Percentiles rank a stretch among this genome's conserved stretches.
Evolutionary conservation across 257 asterid species (phyloP).

Genomic region (Solanum appendiculatum): DNA sequence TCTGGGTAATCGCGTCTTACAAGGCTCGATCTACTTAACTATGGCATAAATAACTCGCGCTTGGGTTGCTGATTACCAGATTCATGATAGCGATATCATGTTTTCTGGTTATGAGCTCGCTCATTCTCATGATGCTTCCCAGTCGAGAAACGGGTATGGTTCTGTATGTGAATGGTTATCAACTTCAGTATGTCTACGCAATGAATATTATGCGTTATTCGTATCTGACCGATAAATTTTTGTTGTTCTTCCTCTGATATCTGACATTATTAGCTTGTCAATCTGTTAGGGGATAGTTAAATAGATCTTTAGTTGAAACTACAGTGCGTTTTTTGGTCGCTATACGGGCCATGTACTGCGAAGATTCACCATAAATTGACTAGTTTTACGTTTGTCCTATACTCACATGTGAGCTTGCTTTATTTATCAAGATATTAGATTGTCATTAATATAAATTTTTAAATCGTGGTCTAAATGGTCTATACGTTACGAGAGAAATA

Average conservation of each 20-base stretch:
- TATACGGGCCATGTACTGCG: background rate
- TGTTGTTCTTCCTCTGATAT: background rate
- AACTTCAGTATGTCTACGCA: background rate
- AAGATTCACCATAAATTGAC: background rate
- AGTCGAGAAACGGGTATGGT: conserved; percentile 6
- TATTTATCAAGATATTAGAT: no score
- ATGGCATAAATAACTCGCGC: background rate
- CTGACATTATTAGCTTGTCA: background rate
- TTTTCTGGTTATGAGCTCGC: conserved; percentile 12
- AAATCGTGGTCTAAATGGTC: background rate
- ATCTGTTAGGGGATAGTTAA: background rate
- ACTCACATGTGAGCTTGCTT: no score
- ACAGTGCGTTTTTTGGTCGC: background rate
- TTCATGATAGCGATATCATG: conserved; percentile 2
- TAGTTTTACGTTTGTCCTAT: background rate
- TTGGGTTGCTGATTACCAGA: conserved; percentile 53
- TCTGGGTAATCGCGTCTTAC: background rate
- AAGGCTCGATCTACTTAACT: background rate
- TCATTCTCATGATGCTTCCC: conserved; percentile 53
- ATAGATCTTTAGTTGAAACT: background rate
- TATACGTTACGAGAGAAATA: no score
- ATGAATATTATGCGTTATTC: background rate
- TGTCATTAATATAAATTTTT: no score
- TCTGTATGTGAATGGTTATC: background rate
- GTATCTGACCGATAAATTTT: background rate